Percentiles rank a stretch among this genome's conserved stretches.
Evolutionary conservation across 768 basidiomycete genomes (phyloP).

Genomic region (Auriscalpium microsporum): DNA sequence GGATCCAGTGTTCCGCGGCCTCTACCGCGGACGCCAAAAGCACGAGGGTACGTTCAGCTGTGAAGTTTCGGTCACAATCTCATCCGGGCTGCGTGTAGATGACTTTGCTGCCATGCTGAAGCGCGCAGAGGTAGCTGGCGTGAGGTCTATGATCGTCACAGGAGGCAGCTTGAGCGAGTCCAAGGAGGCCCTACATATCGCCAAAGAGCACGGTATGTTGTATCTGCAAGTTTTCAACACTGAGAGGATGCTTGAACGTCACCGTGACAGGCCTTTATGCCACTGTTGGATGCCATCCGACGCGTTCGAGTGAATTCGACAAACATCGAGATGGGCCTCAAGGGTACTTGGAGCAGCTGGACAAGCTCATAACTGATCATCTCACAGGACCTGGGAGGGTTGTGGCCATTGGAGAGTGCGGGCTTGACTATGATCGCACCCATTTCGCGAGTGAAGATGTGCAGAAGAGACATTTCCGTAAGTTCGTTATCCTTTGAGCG

Average conservation of each 20-base stretch:
- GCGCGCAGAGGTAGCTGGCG: conserved; percentile 50
- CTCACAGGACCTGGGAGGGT: conserved; percentile 46
- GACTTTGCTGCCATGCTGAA: conserved; percentile 53
- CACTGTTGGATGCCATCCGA: conserved; percentile 77
- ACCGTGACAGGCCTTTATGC: conserved; percentile 49
- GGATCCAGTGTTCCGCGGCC: conserved; percentile 31
- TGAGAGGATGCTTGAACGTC: background rate
- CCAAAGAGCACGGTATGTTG: conserved; percentile 40
- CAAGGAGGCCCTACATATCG: conserved; percentile 48
- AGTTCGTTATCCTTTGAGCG: conserved; percentile 15
- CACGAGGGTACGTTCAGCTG: conserved; percentile 23
- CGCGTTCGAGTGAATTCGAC: conserved; percentile 63
- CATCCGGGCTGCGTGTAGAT: conserved; percentile 28
- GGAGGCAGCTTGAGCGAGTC: conserved; percentile 66
- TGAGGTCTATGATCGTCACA: conserved; percentile 68
- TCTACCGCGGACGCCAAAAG: conserved; percentile 26
- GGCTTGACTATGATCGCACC: conserved; percentile 73
- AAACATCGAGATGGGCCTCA: conserved; percentile 44
- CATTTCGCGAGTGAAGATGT: conserved; percentile 52
- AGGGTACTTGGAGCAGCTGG: conserved; percentile 53
- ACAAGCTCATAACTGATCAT: conserved; percentile 42
- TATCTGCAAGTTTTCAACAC: background rate
- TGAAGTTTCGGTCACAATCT: background rate
- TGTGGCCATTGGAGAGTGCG: conserved; percentile 75
- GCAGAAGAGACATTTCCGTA: conserved; percentile 59